Evolutionary conservation across 495 filamentous ascomycete species (phyloP).

Genomic region (Alectoria sarmentosa): DNA sequence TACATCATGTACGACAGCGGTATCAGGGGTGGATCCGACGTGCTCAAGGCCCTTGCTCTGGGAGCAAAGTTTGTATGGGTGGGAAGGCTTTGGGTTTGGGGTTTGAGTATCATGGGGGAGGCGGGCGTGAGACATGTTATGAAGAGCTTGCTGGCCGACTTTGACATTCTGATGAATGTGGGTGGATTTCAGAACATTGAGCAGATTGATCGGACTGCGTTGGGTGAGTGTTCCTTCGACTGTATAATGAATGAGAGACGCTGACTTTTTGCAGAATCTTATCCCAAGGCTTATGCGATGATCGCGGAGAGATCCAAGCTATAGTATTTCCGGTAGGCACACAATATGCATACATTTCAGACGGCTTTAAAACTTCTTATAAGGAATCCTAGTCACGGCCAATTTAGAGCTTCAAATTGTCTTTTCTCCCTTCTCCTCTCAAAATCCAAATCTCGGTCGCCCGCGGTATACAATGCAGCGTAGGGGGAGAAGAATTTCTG

Average conservation of each 20-base stretch:
- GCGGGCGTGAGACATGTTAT: conserved; percentile 56
- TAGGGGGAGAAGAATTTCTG: too few species aligned
- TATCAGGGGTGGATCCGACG: conserved; percentile 48
- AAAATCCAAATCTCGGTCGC: too few species aligned
- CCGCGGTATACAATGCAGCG: too few species aligned
- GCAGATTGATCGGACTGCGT: conserved; percentile 41
- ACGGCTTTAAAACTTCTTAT: background rate
- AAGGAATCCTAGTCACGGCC: too few species aligned
- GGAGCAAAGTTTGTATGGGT: conserved; percentile 60
- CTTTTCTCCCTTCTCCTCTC: too few species aligned
- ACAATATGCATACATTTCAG: background rate
- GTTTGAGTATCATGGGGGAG: conserved; percentile 52
- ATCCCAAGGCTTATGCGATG: conserved; percentile 37
- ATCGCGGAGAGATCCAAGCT: conserved; percentile 37
- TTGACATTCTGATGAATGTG: conserved; percentile 61
- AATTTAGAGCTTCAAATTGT: too few species aligned
- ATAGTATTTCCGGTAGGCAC: background rate
- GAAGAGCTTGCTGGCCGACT: conserved; percentile 57
- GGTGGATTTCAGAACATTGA: conserved; percentile 49
- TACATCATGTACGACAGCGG: conserved; percentile 60
- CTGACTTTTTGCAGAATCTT: conserved; percentile 33
- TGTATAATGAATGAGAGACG: background rate
- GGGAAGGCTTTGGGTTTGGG: conserved; percentile 58
- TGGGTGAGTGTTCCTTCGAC: conserved; percentile 30
- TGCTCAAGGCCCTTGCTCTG: conserved; percentile 55